Evolutionary conservation across 2,329 filamentous ascomycete species (phyloP).

Genomic region (Lachnellula willkommii): DNA sequence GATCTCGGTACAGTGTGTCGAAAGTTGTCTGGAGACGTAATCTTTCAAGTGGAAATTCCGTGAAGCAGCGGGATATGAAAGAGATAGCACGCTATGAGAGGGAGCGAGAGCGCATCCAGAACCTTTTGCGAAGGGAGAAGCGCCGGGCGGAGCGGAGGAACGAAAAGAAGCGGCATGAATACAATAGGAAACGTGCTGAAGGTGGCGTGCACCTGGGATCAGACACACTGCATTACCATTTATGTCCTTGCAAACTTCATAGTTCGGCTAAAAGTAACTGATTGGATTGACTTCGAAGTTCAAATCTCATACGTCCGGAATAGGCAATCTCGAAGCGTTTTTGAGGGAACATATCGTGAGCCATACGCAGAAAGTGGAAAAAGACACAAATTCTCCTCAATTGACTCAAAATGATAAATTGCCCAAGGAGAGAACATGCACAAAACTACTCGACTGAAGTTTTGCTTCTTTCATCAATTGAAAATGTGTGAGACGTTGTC

Average conservation of each 20-base stretch:
- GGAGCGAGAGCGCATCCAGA: neutral
- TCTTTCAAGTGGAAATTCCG: neutral
- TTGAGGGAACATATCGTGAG: no score
- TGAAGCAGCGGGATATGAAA: neutral
- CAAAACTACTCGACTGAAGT: neutral
- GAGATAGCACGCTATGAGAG: neutral
- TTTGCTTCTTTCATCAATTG: neutral
- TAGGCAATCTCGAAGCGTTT: no score
- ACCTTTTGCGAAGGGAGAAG: neutral
- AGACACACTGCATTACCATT: neutral
- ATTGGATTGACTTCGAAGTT: neutral
- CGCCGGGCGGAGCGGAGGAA: neutral
- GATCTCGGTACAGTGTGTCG: no score
- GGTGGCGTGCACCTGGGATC: neutral
- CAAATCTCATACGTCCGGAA: neutral
- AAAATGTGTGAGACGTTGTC: slow-evolving; percentile 7
- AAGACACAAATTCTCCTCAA: neutral
- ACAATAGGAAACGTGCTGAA: neutral
- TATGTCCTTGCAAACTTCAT: neutral
- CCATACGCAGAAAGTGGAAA: no score
- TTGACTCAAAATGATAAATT: neutral
- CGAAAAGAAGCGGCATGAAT: neutral
- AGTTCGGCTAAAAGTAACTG: neutral
- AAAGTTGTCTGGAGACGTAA: neutral
- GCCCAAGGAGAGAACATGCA: neutral